Evolutionary conservation across 2,329 filamentous ascomycete genomes (phyloP).

Genomic region (Aspergillus flavus): DNA sequence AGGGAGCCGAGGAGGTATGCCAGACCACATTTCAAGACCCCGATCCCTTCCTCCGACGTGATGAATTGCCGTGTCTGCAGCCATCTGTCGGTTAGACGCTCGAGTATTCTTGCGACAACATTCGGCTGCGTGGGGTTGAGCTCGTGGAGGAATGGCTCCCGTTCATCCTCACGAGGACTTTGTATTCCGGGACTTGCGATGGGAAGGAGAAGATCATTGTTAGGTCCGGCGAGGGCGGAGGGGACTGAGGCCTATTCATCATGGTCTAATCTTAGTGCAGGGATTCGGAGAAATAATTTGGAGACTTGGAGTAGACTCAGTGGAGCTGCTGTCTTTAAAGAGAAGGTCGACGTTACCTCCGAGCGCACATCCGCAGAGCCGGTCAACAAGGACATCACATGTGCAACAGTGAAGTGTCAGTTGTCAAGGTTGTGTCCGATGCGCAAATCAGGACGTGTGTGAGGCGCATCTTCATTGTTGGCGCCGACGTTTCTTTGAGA

Average conservation of each 20-base stretch:
- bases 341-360: not conserved
- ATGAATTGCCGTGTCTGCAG: slow-evolving; percentile 60
- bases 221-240: not conserved
- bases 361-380: not conserved
- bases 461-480: too few relatives aligned
- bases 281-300: not conserved
- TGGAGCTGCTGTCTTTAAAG: not conserved
- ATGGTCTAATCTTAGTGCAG: not conserved
- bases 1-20: slow-evolving; percentile 86
- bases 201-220: not conserved
- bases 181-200: not conserved
- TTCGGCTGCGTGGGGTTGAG: not conserved
- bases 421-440: not conserved
- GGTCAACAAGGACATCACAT: not conserved
- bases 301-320: not conserved
- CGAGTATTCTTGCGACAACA: not conserved
- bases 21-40: slow-evolving; percentile 86
- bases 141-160: not conserved
- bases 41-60: slow-evolving; percentile 72
- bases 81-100: not conserved
- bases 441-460: not conserved
- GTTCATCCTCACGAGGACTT: not conserved
- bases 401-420: not conserved
- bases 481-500: too few relatives aligned
- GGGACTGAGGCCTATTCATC: not conserved